Base-by-base conservation (phyloP, 2,329 filamentous ascomycete species). In the Westerdykella ornata region DNA sequence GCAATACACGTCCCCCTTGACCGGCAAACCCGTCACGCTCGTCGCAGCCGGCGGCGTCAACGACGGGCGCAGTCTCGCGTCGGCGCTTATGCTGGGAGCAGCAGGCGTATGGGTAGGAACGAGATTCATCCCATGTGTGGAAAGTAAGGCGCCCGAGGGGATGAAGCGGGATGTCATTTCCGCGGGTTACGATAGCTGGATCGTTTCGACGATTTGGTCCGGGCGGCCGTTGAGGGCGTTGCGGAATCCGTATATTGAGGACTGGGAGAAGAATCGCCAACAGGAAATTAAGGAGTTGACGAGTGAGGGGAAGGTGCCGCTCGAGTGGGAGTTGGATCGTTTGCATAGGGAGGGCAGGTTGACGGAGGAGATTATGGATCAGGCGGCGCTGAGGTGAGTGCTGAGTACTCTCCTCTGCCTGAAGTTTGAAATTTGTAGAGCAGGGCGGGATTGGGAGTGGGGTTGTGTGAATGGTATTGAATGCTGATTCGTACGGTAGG, bases 31-130 rank as follows among this genome's bases (percentile, higher is more conserved):
- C n/a, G 48, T 55, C 1, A 37, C 44, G 3, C 46, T 59, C 14
- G 54, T 59, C 8, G 51, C 52, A 33, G 57, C 57, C 14, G 56
- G 57, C 12, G 57, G 57, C 13, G 40, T 59, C 18, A 56, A 53
- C 33, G 56, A 58, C 33, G 56, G 57, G 1, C 33, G 54, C 29
- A 55, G 52, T 22, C 44, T 60, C 4, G 57, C 56, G 11, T 37
- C 54, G 0, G 53, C 54, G 8, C 41, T 60, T 26, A 56, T 57
- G 52, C 32, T 57, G 9, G 57, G 57, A 13, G 57, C 57, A 16
- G 50, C 41, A 31, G 57, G 54, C 12, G 57, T 60, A 5, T 60
- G 56, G 57, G 46, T 60, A 14, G 57, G 56, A 6, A 60, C 56
- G 28, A 38, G 57, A 7, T 60, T 58, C 37, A 52, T 58, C 29